phyloP scores from a whole-genome alignment of 768 basidiomycete genomes.

The Daedaleopsis sinensis region DNA sequence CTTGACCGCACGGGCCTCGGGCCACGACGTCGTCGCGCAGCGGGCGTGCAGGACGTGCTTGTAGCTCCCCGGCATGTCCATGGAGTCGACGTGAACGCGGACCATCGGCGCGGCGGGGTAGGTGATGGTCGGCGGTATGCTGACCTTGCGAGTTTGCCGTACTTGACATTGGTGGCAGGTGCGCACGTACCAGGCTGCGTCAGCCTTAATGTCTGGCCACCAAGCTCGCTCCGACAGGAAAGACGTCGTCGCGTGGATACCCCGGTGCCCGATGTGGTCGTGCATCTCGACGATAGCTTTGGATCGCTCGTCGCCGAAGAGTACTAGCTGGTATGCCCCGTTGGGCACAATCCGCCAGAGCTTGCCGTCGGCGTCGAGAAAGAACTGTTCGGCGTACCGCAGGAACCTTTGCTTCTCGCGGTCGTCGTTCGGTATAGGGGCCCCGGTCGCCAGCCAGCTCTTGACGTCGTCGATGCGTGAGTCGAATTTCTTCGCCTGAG shows the following conservation, averaged over 20 bases:
- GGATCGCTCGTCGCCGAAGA: not conserved
- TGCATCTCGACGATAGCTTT: slow-evolving; percentile 4
- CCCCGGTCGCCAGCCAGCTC: not conserved
- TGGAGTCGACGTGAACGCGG: slow-evolving; percentile 43
- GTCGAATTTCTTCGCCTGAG: not conserved
- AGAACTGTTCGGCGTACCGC: slow-evolving; percentile 13
- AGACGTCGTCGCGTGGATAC: slow-evolving; percentile 8
- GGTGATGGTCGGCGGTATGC: slow-evolving; percentile 27
- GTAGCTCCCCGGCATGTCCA: slow-evolving; percentile 42
- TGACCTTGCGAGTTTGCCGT: slow-evolving; percentile 22
- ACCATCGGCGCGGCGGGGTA: slow-evolving; percentile 30
- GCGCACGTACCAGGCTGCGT: slow-evolving; percentile 26
- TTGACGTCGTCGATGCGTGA: not conserved
- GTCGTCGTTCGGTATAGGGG: not conserved
- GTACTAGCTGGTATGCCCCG: slow-evolving; percentile 22
- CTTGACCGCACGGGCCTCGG: slow-evolving; percentile 33
- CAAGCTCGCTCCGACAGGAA: slow-evolving; percentile 22
- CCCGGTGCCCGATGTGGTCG: slow-evolving; percentile 27
- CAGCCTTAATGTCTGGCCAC: slow-evolving; percentile 27
- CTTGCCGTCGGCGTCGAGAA: not conserved
- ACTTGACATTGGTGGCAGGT: slow-evolving; percentile 45
- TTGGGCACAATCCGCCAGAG: slow-evolving; percentile 18
- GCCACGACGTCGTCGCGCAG: slow-evolving; percentile 36
- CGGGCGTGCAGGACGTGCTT: slow-evolving; percentile 41
- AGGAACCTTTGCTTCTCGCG: slow-evolving; percentile 2